Evolutionary conservation across 2,329 filamentous ascomycete species (phyloP).

Genomic region (Ascochyta koolunga): DNA sequence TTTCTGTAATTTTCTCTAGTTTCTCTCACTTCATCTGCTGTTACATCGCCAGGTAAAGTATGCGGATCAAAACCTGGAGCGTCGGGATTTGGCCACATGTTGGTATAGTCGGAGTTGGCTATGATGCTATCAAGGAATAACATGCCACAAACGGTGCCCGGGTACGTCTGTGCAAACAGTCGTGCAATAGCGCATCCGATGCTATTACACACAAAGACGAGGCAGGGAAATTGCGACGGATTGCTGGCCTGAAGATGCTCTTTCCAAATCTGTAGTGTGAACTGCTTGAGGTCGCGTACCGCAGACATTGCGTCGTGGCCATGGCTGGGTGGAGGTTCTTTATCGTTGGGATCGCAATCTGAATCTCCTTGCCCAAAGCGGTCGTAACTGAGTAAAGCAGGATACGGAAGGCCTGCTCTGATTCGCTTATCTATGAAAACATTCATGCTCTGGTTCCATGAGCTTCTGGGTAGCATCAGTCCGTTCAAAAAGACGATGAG

Average conservation of each 20-base stretch:
- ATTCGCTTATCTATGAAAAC: constrained; percentile 38
- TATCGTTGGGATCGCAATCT: constrained; percentile 53
- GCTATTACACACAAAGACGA: constrained; percentile 59
- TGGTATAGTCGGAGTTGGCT: constrained; percentile 62
- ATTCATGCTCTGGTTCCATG: constrained; percentile 47
- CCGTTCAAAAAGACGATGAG: constrained; percentile 55
- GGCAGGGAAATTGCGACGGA: constrained; percentile 39
- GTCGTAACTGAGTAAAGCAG: constrained; percentile 61
- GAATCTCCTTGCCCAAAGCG: constrained; percentile 63
- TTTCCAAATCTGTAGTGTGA: constrained; percentile 50
- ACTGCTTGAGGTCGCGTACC: constrained; percentile 53
- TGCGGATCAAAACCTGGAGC: constrained; percentile 51
- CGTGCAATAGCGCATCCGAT: constrained; percentile 61
- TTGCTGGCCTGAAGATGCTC: constrained; percentile 41
- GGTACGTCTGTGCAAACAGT: constrained; percentile 57
- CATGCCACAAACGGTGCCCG: constrained; percentile 53
- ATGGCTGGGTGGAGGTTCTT: constrained; percentile 45
- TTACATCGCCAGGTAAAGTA: constrained; percentile 50
- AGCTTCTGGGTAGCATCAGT: constrained; percentile 49
- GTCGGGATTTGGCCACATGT: constrained; percentile 63
- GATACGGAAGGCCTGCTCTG: constrained; percentile 36
- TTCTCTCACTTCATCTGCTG: constrained; percentile 40
- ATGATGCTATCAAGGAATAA: constrained; percentile 65
- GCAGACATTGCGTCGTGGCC: constrained; percentile 57
- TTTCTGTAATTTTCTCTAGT: constrained; percentile 46